A percentile compares a stretch with the other conserved stretches of the same genome.
Conservation (phyloP, 177 flowering plant genomes). For the Vitis hybrid region DNA sequence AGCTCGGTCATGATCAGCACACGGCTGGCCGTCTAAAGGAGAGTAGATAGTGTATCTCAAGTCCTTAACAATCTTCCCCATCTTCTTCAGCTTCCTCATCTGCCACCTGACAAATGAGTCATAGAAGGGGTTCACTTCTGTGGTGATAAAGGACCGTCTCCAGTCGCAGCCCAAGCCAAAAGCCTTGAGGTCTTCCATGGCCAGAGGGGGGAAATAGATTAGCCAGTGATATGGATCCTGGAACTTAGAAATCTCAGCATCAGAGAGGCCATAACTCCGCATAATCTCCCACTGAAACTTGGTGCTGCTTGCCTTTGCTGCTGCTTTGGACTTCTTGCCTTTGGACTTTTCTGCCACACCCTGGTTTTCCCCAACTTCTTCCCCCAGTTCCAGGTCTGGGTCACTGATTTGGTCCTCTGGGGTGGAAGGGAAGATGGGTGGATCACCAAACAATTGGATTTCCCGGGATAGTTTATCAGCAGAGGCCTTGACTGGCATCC, state of each 20-base stretch:
- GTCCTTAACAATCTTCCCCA: conserved; percentile 88
- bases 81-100: conserved; percentile 71
- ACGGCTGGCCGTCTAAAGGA: conserved; percentile 88
- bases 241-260: conserved; percentile 69
- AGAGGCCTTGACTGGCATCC: conserved; percentile 95
- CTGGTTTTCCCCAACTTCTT: conserved; percentile 20
- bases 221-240: conserved; percentile 78
- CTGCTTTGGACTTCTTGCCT: conserved; percentile 86
- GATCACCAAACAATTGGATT: conserved; percentile 65
- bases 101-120: conserved; percentile 92
- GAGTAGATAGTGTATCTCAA: conserved; percentile 78
- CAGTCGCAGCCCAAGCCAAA: conserved; percentile 94
- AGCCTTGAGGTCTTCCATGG: conserved; percentile 79
- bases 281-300: conserved; percentile 89
- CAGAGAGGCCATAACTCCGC: conserved; percentile 75
- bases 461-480: conserved; percentile 85
- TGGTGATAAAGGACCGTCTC: conserved; percentile 88
- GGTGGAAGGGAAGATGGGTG: conserved; percentile 57
- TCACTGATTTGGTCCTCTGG: conserved; percentile 26
- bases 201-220: conserved; percentile 74
- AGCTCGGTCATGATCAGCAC: conserved; percentile 96
- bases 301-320: conserved; percentile 61
- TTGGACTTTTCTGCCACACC: conserved; percentile 58
- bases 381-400: conserved; percentile 28
- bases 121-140: conserved; percentile 76